A percentile compares a stretch with the other conserved stretches of the same genome.
Conservation (phyloP, 208 protist species). For the Trypanosoma scelopori region DNA sequence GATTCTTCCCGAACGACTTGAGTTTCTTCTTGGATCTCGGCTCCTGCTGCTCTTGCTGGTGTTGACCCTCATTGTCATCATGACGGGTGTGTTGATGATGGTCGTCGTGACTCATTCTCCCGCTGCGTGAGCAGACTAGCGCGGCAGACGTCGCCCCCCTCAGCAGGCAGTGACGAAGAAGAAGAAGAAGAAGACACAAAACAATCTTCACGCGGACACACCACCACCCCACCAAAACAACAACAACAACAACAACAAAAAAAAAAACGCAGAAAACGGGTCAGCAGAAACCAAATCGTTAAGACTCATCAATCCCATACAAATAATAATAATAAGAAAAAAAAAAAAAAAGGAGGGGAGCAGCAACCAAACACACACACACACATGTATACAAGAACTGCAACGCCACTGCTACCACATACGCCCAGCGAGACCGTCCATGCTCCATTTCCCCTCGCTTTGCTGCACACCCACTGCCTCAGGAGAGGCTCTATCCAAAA, state of each 20-base stretch:
- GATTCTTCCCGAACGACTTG: conserved; percentile 70
- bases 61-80: no score
- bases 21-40: conserved; percentile 36
- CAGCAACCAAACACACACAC: conserved; percentile 7
- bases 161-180: no score
- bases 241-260: no score
- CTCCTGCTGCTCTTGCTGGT: background rate
- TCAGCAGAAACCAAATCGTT: background rate
- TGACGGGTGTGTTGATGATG: no score
- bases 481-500: background rate
- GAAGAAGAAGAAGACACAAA: conserved; percentile 1
- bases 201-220: background rate
- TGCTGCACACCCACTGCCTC: background rate
- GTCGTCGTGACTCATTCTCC: conserved; percentile 1
- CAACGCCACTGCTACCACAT: background rate
- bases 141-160: no score
- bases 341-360: conserved; percentile 9
- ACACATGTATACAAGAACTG: conserved; percentile 10
- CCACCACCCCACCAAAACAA: conserved; percentile 13
- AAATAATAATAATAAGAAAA: no score
- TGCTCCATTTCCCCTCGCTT: background rate
- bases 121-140: background rate
- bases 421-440: background rate
- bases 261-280: conserved; percentile 7
- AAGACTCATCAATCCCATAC: no score